A percentile compares a stretch with the other conserved stretches of the same genome.
Conservation (phyloP, 2,329 filamentous ascomycete genomes). For the Fusarium sulawesiense region DNA sequence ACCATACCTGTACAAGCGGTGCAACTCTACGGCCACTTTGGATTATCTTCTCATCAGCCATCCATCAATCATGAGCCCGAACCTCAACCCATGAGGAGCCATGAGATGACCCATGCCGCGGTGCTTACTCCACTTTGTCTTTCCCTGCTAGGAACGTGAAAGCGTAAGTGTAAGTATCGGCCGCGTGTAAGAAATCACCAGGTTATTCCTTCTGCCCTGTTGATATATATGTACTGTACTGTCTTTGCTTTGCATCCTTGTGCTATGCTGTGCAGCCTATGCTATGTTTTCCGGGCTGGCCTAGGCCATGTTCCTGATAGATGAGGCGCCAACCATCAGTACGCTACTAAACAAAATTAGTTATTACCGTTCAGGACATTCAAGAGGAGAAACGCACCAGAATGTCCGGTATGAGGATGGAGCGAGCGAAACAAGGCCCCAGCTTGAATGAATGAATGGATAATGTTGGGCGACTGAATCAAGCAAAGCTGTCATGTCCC, state of each 20-base stretch:
- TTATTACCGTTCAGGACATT: constrained; percentile 16
- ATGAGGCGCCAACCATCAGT: constrained; percentile 36
- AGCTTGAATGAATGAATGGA: constrained; percentile 6
- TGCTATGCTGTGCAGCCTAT: constrained; percentile 15
- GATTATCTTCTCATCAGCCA: constrained; percentile 29
- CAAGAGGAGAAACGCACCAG: constrained; percentile 3
- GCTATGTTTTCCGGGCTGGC: constrained; percentile 14
- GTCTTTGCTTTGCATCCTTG: constrained; percentile 18
- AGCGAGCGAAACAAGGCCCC: constrained; percentile 16
- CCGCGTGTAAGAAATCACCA: constrained; percentile 33
- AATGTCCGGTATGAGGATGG: constrained; percentile 5
- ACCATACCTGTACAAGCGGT: constrained; percentile 29
- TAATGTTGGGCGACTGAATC: constrained; percentile 1
- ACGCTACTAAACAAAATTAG: constrained; percentile 22
- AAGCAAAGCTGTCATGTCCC: constrained; percentile 18
- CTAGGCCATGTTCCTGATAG: constrained; percentile 32
- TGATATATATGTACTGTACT: neutral
- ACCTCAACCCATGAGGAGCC: constrained; percentile 33
- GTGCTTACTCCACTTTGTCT: constrained; percentile 37
- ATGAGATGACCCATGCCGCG: constrained; percentile 31
- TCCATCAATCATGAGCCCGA: constrained; percentile 27
- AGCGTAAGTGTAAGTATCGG: constrained; percentile 31
- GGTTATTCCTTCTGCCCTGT: constrained; percentile 15
- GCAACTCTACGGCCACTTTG: constrained; percentile 22
- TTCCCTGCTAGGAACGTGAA: constrained; percentile 45